Conservation (phyloP, 1,139 yeast genomes). For the Debaryomyces fabryi region DNA sequence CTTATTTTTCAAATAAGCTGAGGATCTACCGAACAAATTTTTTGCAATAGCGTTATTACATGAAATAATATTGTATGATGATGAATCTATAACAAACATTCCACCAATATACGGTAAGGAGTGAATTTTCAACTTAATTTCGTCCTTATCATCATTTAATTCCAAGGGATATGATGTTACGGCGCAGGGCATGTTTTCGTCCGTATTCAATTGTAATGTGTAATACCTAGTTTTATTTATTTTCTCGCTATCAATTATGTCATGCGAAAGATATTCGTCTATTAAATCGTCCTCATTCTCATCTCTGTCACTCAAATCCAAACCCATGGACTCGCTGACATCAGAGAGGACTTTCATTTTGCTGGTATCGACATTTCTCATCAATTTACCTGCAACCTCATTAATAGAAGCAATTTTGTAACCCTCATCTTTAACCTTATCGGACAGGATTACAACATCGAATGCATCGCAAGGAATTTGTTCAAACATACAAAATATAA, state of each 20-base stretch:
- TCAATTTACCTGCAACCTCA: conserved; percentile 47
- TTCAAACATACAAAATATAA: conserved; percentile 83
- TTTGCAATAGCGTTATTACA: conserved; percentile 80
- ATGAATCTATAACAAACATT: conserved; percentile 66
- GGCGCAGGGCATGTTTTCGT: conserved; percentile 67
- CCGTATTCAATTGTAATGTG: conserved; percentile 51
- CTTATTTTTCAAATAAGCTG: conserved; percentile 50
- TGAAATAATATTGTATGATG: conserved; percentile 51
- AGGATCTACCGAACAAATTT: conserved; percentile 70
- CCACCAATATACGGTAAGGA: conserved; percentile 89
- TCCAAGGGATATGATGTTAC: conserved; percentile 63
- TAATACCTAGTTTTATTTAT: conserved; percentile 64
- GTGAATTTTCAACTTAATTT: conserved; percentile 62
- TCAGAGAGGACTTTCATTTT: conserved; percentile 25
- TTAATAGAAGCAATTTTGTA: conserved; percentile 38
- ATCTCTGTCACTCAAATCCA: conserved; percentile 21
- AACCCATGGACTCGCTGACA: conserved; percentile 36
- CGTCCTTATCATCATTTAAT: conserved; percentile 38
- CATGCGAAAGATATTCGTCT: conserved; percentile 22
- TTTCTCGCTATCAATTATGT: conserved; percentile 43
- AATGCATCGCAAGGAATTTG: conserved; percentile 84
- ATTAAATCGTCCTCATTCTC: conserved; percentile 13
- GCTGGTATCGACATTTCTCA: conserved; percentile 24
- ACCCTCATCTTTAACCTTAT: conserved; percentile 19
- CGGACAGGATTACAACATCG: conserved; percentile 54